Evolutionary conservation across 805 yeast species (phyloP).

Genomic region (Candida insectorum): DNA sequence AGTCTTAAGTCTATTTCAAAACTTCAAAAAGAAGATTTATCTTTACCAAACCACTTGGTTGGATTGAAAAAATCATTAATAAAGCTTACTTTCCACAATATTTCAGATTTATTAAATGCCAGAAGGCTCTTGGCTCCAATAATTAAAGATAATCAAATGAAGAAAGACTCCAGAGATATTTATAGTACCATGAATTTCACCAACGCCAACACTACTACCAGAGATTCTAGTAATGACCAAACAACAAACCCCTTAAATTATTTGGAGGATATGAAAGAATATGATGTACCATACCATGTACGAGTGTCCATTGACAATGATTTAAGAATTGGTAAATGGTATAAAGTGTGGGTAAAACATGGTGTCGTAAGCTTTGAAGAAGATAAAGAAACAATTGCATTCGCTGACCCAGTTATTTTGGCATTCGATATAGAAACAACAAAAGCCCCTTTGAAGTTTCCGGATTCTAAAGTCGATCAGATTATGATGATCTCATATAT

Average conservation of each 20-base stretch:
- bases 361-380: slow-evolving; percentile 55
- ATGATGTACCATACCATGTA: slow-evolving; percentile 95
- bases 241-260: slow-evolving; percentile 54
- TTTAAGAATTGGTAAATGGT: slow-evolving; percentile 95
- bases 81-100: slow-evolving; percentile 70
- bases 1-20: slow-evolving; percentile 52
- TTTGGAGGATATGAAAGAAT: slow-evolving; percentile 82
- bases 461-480: slow-evolving; percentile 86
- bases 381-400: slow-evolving; percentile 74
- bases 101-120: slow-evolving; percentile 70
- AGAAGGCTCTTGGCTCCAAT: slow-evolving; percentile 68
- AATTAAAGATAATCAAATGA: slow-evolving; percentile 60
- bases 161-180: slow-evolving; percentile 61
- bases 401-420: slow-evolving; percentile 94
- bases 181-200: slow-evolving; percentile 55
- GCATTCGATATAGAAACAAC: slow-evolving; percentile 99
- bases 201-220: slow-evolving; percentile 15
- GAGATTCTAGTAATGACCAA: slow-evolving; percentile 5
- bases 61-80: slow-evolving; percentile 68
- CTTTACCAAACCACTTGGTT: slow-evolving; percentile 78
- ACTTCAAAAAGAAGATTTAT: slow-evolving; percentile 72
- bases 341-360: slow-evolving; percentile 64
- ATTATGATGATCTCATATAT: slow-evolving; percentile 99
- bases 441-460: slow-evolving; percentile 92
- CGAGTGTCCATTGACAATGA: slow-evolving; percentile 90